Evolutionary conservation across 31 red algal species (phyloP), one percentile per base, ranked within the genome.

Genomic region (Odonthalia washingtoniensis): DNA sequence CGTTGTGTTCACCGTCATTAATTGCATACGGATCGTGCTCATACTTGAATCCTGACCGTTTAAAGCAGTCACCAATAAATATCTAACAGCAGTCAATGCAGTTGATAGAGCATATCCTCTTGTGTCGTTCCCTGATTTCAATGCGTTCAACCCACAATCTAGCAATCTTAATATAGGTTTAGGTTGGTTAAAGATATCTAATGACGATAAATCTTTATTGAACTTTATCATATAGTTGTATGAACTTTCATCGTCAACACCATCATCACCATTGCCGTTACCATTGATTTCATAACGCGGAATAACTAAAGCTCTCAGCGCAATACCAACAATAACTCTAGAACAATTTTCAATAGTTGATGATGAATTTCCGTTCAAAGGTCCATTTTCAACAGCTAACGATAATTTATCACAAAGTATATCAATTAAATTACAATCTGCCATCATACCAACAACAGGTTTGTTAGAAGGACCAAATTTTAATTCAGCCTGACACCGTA

Each of bases 381-480:
- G 92, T 3, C 77, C 86, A 45, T 61, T 86, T 46, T 84, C 80
- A 5, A 86, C 86, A 5, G 92, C 92, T 16, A 62, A 75, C 1
- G 76, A 73, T 26, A 94, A 74, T 38, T 89, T 90, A 72, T 86
- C 85, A 78, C 86, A 89, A 0, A 94, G 81, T 3, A 81, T 86
- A 33, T 68, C 46, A 2, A 94, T 77, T 46, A 94, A 52, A 52
- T 81, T 75, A n/a, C 86, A 88, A 38, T 86, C 92, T 2, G 92
- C 92, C 81, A 94, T 89, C 80, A 89, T 89, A 9, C 86, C 86
- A 3, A 94, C 92, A 5, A 94, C 87, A 35, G 80, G 86, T 74
- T 94, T 94, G 81, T 94, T 94, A 18, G 87, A 80, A 3, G 85
- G 92, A 5, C 87, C 92, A 90, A 94, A 94, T 82, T 94, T 94